Percentiles rank a stretch among this genome's conserved stretches.
phyloP scores from a whole-genome alignment of 2,329 filamentous ascomycete genomes.

The Cladophialophora yegresii region DNA sequence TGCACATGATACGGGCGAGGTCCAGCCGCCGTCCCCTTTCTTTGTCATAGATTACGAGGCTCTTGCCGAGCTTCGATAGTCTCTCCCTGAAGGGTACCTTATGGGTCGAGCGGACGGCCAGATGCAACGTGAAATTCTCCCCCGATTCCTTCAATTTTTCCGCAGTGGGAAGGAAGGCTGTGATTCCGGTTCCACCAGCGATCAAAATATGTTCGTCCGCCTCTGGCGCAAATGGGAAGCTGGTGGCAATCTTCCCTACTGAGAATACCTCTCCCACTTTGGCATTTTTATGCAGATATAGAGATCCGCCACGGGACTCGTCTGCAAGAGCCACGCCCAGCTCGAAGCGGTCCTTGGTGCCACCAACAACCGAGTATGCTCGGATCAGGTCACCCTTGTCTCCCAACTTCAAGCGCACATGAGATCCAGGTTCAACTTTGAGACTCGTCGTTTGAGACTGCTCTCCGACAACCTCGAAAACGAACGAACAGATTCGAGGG shows the following conservation, averaged over 20 bases:
- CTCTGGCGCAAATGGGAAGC: slow-evolving; percentile 49
- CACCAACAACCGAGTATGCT: slow-evolving; percentile 10
- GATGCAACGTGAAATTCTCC: slow-evolving; percentile 8
- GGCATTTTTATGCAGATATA: slow-evolving; percentile 57
- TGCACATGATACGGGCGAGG: slow-evolving; percentile 12
- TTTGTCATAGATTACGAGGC: slow-evolving; percentile 9
- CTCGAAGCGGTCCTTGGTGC: slow-evolving; percentile 11
- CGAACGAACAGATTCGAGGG: slow-evolving; percentile 7
- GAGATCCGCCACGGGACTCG: slow-evolving; percentile 63
- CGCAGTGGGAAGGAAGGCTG: slow-evolving; percentile 53
- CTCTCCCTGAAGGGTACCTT: slow-evolving; percentile 10
- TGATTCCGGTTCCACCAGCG: slow-evolving; percentile 66
- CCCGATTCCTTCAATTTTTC: slow-evolving; percentile 10
- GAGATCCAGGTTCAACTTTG: slow-evolving; percentile 10
- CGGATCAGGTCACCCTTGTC: slow-evolving; percentile 8
- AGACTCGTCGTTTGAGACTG: slow-evolving; percentile 3
- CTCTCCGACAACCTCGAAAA: slow-evolving; percentile 3
- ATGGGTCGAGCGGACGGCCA: slow-evolving; percentile 3
- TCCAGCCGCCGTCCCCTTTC: slow-evolving; percentile 5
- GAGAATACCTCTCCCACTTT: slow-evolving; percentile 55
- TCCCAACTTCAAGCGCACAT: slow-evolving; percentile 11
- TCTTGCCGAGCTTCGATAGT: slow-evolving; percentile 7
- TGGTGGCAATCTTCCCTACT: slow-evolving; percentile 54
- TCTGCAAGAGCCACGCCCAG: slow-evolving; percentile 52
- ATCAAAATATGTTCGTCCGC: slow-evolving; percentile 64